Evolutionary conservation across 768 basidiomycete species (phyloP).

Genomic region (Suillus cothurnatus): DNA sequence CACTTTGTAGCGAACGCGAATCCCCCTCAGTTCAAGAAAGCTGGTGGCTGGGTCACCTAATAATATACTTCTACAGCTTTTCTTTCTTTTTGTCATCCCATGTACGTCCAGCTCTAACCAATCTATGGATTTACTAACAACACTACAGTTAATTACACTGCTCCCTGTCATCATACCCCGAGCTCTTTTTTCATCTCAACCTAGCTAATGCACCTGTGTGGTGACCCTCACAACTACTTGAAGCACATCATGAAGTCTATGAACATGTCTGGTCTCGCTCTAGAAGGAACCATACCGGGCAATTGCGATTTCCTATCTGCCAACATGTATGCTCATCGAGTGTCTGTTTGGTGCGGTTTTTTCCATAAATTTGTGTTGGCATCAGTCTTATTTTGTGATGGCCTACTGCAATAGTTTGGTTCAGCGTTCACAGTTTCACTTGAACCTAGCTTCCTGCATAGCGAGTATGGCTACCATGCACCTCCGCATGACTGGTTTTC

Average conservation of each 20-base stretch:
- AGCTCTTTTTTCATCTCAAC: no score
- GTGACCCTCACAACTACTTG: conserved; percentile 81
- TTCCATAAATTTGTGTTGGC: not conserved
- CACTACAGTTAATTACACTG: no score
- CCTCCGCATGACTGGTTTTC: conserved; percentile 19
- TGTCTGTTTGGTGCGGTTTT: conserved; percentile 73
- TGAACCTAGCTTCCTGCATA: not conserved
- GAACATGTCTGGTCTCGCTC: conserved; percentile 95
- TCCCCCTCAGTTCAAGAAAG: no score
- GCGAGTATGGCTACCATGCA: conserved; percentile 23
- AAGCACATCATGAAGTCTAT: conserved; percentile 80
- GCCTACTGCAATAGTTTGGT: not conserved
- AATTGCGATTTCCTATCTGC: conserved; percentile 94
- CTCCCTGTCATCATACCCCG: no score
- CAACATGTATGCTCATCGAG: conserved; percentile 91
- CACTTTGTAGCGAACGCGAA: no score
- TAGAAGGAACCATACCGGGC: conserved; percentile 76
- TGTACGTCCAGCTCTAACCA: no score
- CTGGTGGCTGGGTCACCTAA: no score
- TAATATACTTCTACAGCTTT: no score
- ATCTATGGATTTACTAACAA: no score
- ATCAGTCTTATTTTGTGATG: not conserved
- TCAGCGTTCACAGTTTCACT: not conserved
- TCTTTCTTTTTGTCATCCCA: no score
- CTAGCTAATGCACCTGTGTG: conserved; percentile 26